Evolutionary conservation across 768 basidiomycete species (phyloP), one percentile per base, ranked within the genome.

Genomic region (Amanita muscaria): DNA sequence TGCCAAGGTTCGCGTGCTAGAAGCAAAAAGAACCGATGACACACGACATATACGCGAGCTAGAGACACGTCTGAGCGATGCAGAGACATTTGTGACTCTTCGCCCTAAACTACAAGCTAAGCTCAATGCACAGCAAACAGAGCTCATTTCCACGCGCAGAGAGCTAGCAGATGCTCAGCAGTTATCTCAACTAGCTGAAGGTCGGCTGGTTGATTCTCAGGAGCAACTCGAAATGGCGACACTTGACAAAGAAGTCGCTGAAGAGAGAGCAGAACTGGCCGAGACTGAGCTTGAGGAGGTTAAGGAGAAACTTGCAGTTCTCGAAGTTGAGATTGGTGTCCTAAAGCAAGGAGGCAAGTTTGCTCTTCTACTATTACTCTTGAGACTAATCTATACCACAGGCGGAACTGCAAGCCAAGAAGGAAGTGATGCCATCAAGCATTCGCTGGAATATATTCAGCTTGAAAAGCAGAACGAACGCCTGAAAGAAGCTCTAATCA

Each of bases 391-490:
- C n/a, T 41, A 10, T 25, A 57, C 51, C 55, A 50, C 21, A 46
- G 57, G 54, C 16, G 32, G 34, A 6, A 5, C 12, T 37, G 16
- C 39, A 42, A 31, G 25, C 22, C 59, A 53, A 11, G 56, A 53
- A 4, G 63, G 51, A 1, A 64, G 60, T 15, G 54, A 59, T 5
- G 61, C 61, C 22, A 65, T 66, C 5, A 82, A 80, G 55, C 69
- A 72, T 51, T 78, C 83, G 3, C 54, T 87, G 49, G 77, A 77
- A 22, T 79, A 81, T 60, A 73, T 85, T 14, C 94, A 97, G 57
- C 78, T 99, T 1, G 93, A 97, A 67, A 96, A 89, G 60, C 94
- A 98, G 57, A 99, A 98, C 50, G 90, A 91, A 56, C 68, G 96
- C 12, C 65, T 99, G 44, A 97, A 96, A 62, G 96, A 98, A 57